Base-by-base conservation (phyloP, 139 green algal species). In the Yamagishiella unicocca region DNA sequence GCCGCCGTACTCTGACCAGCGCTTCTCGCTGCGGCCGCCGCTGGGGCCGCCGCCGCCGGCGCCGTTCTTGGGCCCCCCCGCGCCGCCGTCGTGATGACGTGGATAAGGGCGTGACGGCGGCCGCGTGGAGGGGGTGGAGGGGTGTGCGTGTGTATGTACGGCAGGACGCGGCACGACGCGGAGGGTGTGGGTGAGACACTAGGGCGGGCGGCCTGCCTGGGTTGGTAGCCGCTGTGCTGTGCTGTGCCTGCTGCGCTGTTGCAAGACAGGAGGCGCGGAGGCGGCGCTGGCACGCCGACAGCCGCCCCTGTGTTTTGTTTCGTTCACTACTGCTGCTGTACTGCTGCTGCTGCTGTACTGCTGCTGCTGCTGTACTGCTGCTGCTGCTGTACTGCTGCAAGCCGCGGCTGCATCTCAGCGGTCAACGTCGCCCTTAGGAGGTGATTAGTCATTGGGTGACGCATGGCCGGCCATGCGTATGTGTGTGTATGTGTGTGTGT, bases 1-100 rank as follows among this genome's bases (percentile, higher is more conserved):
- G 1, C 79, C 79, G 61, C 79, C 79, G 40, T 85, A 85, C 62
- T 85, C 79, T 2, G 61, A 85, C 14, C 78, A 84, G 54, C 78
- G 40, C 5, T 84, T 64, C 27, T n/a, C 53, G 25, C 24, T 17
- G 25, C 38, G 9, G 50, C 33, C 53, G 46, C 31, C 70, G 38
- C 66, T 74, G n/a, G 66, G 66, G 17, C 33, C 70, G 4, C 14
- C 42, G 40, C 37, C 70, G 38, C 38, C 37, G 38, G 38, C 70
- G 7, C 70, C 37, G 70, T 78, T 58, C 70, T 78, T 78, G 24
- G 70, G 70, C 22, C 54, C 70, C 1, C 70, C 70, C 1, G 9
- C 24, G 27, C 70, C 22, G 4, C 35, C 40, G 25, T 58, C 14
- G 37, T 53, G 38, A 78, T 35, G 50, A 58, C 17, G 50, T 17